Evolutionary conservation across 495 filamentous ascomycete species (phyloP).

Genomic region (Talaromyces adpressus): DNA sequence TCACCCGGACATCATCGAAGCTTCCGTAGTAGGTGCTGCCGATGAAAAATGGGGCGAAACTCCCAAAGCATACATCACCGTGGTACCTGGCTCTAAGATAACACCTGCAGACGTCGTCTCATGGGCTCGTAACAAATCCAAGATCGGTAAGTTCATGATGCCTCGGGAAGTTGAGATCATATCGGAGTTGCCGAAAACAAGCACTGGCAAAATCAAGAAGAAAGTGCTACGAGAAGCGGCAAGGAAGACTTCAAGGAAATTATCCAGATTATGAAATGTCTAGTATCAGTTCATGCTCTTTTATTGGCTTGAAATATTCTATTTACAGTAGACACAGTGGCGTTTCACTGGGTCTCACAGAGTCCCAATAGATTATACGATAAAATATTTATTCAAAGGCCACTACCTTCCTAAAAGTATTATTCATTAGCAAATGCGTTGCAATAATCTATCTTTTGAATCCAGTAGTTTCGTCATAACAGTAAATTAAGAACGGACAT

Average conservation of each 20-base stretch:
- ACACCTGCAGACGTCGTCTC: slow-evolving; percentile 68
- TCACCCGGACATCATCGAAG: slow-evolving; percentile 85
- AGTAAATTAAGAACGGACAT: too few species aligned
- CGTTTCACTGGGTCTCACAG: too few species aligned
- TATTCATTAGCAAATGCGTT: too few species aligned
- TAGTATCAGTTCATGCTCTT: not conserved
- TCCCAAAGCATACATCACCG: slow-evolving; percentile 87
- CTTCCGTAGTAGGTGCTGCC: slow-evolving; percentile 75
- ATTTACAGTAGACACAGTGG: not conserved
- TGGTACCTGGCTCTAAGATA: slow-evolving; percentile 53
- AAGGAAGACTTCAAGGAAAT: slow-evolving; percentile 19
- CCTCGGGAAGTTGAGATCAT: slow-evolving; percentile 89
- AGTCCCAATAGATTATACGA: too few species aligned
- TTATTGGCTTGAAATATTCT: not conserved
- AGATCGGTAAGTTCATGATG: slow-evolving; percentile 91
- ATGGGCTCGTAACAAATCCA: slow-evolving; percentile 73
- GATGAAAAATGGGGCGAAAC: slow-evolving; percentile 86
- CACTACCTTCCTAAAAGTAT: too few species aligned
- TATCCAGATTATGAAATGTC: not conserved
- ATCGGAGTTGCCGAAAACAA: slow-evolving; percentile 85
- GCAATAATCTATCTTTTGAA: too few species aligned
- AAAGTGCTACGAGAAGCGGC: slow-evolving; percentile 86
- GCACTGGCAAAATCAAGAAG: slow-evolving; percentile 94
- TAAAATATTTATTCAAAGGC: too few species aligned
- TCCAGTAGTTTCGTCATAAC: too few species aligned